Conservation (phyloP, 169 alveolate genomes). For the Plasmodium cynomolgi region DNA sequence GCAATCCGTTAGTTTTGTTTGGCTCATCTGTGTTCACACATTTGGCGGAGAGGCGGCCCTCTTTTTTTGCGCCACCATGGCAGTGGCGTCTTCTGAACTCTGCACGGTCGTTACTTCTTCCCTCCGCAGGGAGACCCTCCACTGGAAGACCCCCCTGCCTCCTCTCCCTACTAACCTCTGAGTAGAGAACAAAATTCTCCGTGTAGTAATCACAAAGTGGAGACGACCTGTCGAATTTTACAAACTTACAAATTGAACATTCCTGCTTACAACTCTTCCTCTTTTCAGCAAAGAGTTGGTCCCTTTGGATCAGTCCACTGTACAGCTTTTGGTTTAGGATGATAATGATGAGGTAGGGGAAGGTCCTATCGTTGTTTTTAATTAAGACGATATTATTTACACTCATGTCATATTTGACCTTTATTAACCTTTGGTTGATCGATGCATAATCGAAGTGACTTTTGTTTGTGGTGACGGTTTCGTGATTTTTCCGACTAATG, state of each 20-base stretch:
- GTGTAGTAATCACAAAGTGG: not conserved
- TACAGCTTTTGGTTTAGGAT: constrained; percentile 7
- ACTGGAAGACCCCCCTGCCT: not conserved
- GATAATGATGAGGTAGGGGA: constrained; percentile 29
- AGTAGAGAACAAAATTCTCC: constrained; percentile 19
- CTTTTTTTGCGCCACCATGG: not conserved
- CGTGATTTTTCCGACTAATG: not conserved
- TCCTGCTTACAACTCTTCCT: not conserved
- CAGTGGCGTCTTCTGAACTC: not conserved
- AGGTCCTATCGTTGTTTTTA: constrained; percentile 10
- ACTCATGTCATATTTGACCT: not conserved
- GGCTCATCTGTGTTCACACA: not conserved
- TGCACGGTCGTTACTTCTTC: not conserved
- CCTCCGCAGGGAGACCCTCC: not conserved
- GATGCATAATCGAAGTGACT: not conserved
- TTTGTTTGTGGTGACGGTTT: not conserved
- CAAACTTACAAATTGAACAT: constrained; percentile 7
- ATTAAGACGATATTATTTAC: constrained; percentile 29
- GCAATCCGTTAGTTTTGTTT: not conserved
- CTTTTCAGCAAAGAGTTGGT: not conserved
- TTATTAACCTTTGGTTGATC: constrained; percentile 4
- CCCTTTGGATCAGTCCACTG: constrained; percentile 1
- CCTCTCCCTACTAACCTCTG: not conserved
- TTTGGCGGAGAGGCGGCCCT: not conserved
- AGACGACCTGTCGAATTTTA: not conserved